Evolutionary conservation across 768 basidiomycete species (phyloP), one percentile per base, ranked within the genome.

Genomic region (Scleroderma citrinum): DNA sequence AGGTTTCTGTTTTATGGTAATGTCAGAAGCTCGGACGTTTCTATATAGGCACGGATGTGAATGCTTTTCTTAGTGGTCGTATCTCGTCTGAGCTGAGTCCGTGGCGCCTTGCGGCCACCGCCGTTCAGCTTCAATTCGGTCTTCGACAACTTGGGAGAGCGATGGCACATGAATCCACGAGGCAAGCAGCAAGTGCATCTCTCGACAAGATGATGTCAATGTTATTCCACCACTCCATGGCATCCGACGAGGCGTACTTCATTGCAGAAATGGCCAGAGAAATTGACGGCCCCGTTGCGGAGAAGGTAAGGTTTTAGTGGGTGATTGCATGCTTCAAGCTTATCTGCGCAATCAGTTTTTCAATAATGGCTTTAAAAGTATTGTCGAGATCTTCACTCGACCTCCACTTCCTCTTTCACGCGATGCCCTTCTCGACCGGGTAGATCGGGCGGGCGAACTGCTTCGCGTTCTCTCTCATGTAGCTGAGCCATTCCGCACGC

Each of bases 81-180:
- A 76, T 83, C 12, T 81, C 80, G 0, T 81, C 80, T 10, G 69
- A 86, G 29, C 69, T 91, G 24, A 89, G 85, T 52, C 89, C 87
- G 1, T 92, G 89, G 87, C 87, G 85, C 59, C 77, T 91, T 21
- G 80, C 85, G 10, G 85, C 86, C 3, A 89, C 90, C 0, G 82
- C 84, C 5, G 84, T 90, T 47, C 83, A 88, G 56, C 75, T 90
- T 53, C 85, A 88, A 50, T 76, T 91, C 34, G 79, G 82, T 37
- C 71, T 91, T 46, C 80, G 85, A 59, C 85, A 87, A 56, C 68
- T 91, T 57, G 85, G 82, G 16, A 77, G 83, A 43, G 80, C 81
- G 11, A 73, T 91, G 29, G 68, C 72, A n/a, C 75, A 78, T 34
- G 81, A 82, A 35, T 69, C 73, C 10, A 35, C 77, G 48, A 56